Evolutionary conservation across 306 rosid species (phyloP), one percentile per base, ranked within the genome.

Genomic region (Gillenia trifoliata): DNA sequence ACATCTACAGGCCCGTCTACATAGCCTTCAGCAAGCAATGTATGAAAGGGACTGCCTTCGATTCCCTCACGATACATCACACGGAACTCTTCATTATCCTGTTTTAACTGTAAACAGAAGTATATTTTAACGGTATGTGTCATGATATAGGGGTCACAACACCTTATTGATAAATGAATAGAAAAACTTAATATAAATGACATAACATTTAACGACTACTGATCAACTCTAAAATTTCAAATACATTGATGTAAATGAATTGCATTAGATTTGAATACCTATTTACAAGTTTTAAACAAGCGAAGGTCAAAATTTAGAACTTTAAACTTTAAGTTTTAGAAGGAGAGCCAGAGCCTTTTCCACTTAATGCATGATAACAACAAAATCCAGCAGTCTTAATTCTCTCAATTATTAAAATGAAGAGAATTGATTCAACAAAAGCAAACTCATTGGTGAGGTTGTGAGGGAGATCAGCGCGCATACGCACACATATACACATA

Each of bases 61-160:
- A 85, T 88, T 69, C 98, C 99, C 82, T 90, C 97, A 11, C 91
- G 89, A 82, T 92, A 95, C 99, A 95, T 95, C 20, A 95, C 98
- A 19, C 99, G 96, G 45, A 83, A 92, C 65, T 90, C 97, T 72
- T 92, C 99, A 23, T 77, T 89, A n/a, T 92, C 99, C 43, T 95
- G 98, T 82, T 92, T 95, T 75, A 89, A 78, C 99, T 95, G 94
- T 68, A 70, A 79, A 77, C 75, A 81, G 33, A 82, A 76, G 82
- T 56, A 66, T 49, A 79, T 25, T 73, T 6, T n/a, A 16, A 67
- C 8, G 15, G 6, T 17, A 15, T 30, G 66, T 30, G n/a, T 62
- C 66, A 29, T 20, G 15, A 28, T 38, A 26, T 19, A 38, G 60
- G 55, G 15, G 30, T 38, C 66, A 2, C 63, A 16, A 26, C 4